Conservation (phyloP, 169 alveolate species). For the Plasmodium malariae region DNA sequence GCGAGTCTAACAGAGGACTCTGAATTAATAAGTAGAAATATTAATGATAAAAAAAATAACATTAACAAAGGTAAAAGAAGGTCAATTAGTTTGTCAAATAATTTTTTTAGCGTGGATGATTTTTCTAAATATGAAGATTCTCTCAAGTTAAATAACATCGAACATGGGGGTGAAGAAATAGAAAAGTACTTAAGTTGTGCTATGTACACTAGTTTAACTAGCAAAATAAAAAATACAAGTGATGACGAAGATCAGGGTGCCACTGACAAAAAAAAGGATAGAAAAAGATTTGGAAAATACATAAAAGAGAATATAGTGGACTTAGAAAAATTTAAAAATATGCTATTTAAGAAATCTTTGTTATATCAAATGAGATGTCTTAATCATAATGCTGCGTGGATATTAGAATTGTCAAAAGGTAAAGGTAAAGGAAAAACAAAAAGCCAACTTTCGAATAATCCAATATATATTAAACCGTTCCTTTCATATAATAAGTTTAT, state of each 20-base stretch:
- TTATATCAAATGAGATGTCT: constrained; percentile 50
- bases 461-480: constrained; percentile 16
- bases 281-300: not conserved
- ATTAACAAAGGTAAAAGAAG: constrained; percentile 27
- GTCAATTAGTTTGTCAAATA: constrained; percentile 39
- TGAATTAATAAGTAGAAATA: not conserved
- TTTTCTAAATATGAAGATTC: constrained; percentile 17
- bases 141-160: not conserved
- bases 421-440: constrained; percentile 5
- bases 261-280: not conserved
- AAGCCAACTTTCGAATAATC: not conserved
- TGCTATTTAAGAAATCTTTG: constrained; percentile 23
- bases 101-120: constrained; percentile 20
- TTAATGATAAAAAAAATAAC: not conserved
- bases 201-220: not conserved
- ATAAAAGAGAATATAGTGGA: not conserved
- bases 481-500: constrained; percentile 17
- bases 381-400: constrained; percentile 51
- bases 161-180: not conserved
- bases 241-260: not conserved
- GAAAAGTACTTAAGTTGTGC: too few relatives aligned
- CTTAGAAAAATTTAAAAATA: constrained; percentile 5
- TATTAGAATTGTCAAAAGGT: constrained; percentile 44
- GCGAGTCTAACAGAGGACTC: not conserved
- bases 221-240: not conserved